Conservation (phyloP, 306 rosid species). For the Acacia acuminata region DNA sequence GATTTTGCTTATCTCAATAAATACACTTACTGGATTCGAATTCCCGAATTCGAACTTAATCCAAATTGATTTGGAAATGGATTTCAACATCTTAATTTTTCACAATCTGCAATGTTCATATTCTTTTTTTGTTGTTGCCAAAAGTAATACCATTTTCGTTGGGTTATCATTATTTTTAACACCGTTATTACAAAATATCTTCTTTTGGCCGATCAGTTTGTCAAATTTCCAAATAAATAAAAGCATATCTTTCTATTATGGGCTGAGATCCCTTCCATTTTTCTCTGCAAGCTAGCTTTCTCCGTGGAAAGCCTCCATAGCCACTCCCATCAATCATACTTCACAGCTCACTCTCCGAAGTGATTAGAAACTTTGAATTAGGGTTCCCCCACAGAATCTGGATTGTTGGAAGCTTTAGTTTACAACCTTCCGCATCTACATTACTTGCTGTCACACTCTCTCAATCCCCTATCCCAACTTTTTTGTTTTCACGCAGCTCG, state of each 20-base stretch:
- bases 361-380: slow-evolving; percentile 13
- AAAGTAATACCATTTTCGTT: no score
- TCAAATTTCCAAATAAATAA: neutral
- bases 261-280: neutral
- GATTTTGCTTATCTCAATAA: no score
- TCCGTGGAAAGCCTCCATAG: neutral
- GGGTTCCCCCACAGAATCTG: slow-evolving; percentile 19
- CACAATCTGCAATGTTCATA: no score
- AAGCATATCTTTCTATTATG: neutral
- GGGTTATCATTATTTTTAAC: no score
- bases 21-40: no score
- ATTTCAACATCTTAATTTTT: no score
- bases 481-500: neutral
- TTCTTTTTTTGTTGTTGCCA: no score
- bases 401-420: neutral
- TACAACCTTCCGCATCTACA: neutral
- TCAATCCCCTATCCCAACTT: neutral
- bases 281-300: neutral
- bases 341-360: neutral
- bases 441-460: neutral
- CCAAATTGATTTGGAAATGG: no score
- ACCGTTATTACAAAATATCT: neutral
- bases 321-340: neutral
- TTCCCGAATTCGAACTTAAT: no score
- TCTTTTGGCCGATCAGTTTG: neutral